phyloP scores from a whole-genome alignment of 192 early-diverging fungal species.

The Chytriomyces sp. region DNA sequence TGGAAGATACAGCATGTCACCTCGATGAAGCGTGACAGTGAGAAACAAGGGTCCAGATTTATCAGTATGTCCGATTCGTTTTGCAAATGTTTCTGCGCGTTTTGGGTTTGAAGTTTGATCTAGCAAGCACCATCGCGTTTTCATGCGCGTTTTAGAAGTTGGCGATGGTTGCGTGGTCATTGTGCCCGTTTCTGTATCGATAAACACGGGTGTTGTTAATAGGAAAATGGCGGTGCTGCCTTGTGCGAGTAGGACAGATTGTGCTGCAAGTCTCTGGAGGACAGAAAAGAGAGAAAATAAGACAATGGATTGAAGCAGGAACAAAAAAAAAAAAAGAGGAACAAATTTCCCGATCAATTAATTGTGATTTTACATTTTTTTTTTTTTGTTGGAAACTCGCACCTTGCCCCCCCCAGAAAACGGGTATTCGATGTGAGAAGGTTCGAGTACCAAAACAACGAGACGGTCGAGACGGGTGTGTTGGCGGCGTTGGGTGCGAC shows the following conservation, averaged over 20 bases:
- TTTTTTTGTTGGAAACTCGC: background rate
- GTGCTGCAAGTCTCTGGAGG: conserved; percentile 14
- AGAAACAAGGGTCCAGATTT: background rate
- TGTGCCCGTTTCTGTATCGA: conserved; percentile 16
- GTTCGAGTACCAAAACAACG: no score
- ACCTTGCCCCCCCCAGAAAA: background rate
- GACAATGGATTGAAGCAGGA: no score
- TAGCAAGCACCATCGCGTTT: conserved; percentile 18
- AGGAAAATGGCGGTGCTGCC: background rate
- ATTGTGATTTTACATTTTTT: no score
- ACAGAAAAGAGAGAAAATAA: background rate
- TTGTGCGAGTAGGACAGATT: conserved; percentile 14
- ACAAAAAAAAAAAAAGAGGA: background rate
- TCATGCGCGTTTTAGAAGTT: conserved; percentile 24
- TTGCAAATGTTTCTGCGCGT: background rate
- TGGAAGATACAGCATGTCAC: conserved; percentile 55
- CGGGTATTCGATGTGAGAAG: no score
- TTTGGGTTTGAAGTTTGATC: conserved; percentile 22
- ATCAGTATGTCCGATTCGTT: background rate
- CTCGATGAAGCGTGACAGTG: conserved; percentile 36
- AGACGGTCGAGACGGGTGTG: no score
- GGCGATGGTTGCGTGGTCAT: conserved; percentile 14
- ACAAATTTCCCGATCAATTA: no score
- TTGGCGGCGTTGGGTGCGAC: no score
- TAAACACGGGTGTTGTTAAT: background rate